Conservation (phyloP, 306 rosid genomes). For the Casuarina glauca region DNA sequence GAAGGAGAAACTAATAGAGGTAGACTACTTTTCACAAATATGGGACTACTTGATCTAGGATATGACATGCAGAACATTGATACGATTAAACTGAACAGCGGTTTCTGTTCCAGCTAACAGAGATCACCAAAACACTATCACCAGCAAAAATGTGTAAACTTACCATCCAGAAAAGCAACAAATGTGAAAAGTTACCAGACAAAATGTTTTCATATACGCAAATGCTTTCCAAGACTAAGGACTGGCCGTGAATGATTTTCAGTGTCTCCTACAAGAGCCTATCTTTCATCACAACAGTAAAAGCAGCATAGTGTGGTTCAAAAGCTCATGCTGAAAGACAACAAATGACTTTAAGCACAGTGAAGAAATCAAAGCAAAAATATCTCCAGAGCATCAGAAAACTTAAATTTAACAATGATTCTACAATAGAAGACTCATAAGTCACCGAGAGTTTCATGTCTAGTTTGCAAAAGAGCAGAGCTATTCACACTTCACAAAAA, state of each 20-base stretch:
- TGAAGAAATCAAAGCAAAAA: not conserved
- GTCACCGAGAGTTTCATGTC: not conserved
- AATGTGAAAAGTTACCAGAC: not conserved
- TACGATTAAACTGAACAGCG: not conserved
- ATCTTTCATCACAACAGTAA: not conserved
- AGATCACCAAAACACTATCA: not conserved
- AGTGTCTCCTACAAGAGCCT: not conserved
- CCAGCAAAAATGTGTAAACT: too few species aligned
- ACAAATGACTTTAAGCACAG: not conserved
- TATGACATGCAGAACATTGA: not conserved
- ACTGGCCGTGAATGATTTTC: not conserved
- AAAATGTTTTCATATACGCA: not conserved
- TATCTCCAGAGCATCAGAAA: not conserved
- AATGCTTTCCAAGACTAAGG: not conserved
- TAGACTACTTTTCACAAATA: not conserved
- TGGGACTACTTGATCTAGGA: not conserved
- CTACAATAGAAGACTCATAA: not conserved
- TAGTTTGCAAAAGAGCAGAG: constrained; percentile 2
- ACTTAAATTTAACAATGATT: not conserved
- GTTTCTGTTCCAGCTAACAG: not conserved
- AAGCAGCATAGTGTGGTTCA: not conserved
- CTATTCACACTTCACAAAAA: not conserved
- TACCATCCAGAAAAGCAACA: not conserved
- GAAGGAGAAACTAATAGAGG: not conserved
- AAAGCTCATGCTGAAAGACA: not conserved